A percentile compares a stretch with the other conserved stretches of the same genome.
Conservation (phyloP, 2,329 filamentous ascomycete genomes). For the Fusarium sublunatum region DNA sequence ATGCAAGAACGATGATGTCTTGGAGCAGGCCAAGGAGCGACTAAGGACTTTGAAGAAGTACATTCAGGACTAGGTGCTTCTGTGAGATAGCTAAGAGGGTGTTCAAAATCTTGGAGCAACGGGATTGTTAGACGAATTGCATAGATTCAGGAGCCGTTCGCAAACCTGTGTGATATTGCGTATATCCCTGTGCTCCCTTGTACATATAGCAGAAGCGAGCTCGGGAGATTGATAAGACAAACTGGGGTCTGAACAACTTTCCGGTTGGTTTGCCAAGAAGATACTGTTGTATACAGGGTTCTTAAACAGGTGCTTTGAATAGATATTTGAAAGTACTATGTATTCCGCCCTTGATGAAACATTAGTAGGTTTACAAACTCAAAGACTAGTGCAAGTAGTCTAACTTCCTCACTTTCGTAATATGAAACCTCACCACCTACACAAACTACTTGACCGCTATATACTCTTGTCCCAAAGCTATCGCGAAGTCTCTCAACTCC, state of each 20-base stretch:
- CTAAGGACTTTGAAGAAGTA: constrained; percentile 79
- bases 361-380: not conserved
- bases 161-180: not conserved
- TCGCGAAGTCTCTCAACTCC: constrained; percentile 29
- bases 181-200: constrained; percentile 2
- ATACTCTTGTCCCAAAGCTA: no score
- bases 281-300: not conserved
- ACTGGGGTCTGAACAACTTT: not conserved
- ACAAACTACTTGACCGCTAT: constrained; percentile 1
- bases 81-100: constrained; percentile 1
- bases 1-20: constrained; percentile 90
- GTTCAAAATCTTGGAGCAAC: not conserved
- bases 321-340: not conserved
- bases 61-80: constrained; percentile 56
- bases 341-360: not conserved
- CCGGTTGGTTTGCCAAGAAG: constrained; percentile 7
- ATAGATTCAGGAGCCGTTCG: constrained; percentile 11
- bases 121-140: constrained; percentile 14
- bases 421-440: not conserved
- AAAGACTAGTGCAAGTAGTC: not conserved
- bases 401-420: not conserved
- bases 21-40: constrained; percentile 82
- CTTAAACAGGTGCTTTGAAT: no score
- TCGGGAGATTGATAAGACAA: not conserved
- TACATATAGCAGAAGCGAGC: not conserved